Percentiles rank a stretch among this genome's conserved stretches.
Evolutionary conservation across 192 early-diverging fungal species (phyloP).

Genomic region (Spizellomyces punctatus): DNA sequence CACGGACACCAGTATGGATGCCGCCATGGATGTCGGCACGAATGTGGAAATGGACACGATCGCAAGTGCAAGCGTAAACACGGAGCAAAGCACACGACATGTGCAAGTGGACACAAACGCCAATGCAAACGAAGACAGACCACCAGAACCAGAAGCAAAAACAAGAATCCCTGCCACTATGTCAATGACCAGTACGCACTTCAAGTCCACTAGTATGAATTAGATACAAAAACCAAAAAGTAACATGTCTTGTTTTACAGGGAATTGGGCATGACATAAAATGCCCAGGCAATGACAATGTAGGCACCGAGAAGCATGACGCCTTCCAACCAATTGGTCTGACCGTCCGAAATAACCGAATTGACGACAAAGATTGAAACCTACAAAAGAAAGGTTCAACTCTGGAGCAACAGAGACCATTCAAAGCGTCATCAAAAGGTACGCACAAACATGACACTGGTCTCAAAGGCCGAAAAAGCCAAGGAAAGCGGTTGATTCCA

Average conservation of each 20-base stretch:
- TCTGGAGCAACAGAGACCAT: background rate
- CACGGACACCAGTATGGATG: too few relatives aligned
- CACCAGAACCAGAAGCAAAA: too few relatives aligned
- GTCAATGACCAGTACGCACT: too few relatives aligned
- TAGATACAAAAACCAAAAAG: too few relatives aligned
- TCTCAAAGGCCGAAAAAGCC: conserved; percentile 62
- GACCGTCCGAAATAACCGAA: conserved; percentile 69
- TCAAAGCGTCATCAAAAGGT: background rate
- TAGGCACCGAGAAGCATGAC: conserved; percentile 80
- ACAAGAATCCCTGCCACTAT: too few relatives aligned
- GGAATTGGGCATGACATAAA: conserved; percentile 57
- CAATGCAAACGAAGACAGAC: too few relatives aligned
- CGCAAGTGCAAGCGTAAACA: too few relatives aligned
- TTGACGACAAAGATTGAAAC: conserved; percentile 48
- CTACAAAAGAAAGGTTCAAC: background rate
- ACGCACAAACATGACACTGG: conserved; percentile 67
- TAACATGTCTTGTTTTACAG: background rate
- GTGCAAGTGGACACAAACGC: too few relatives aligned
- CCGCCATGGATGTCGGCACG: too few relatives aligned
- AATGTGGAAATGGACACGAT: too few relatives aligned
- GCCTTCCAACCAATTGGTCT: conserved; percentile 93
- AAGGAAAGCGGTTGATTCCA: conserved; percentile 79
- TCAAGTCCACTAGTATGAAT: too few relatives aligned
- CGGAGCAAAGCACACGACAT: too few relatives aligned
- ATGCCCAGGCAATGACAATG: conserved; percentile 81